Conservation (phyloP, 768 basidiomycete species). For the Lactarius tabidus region DNA sequence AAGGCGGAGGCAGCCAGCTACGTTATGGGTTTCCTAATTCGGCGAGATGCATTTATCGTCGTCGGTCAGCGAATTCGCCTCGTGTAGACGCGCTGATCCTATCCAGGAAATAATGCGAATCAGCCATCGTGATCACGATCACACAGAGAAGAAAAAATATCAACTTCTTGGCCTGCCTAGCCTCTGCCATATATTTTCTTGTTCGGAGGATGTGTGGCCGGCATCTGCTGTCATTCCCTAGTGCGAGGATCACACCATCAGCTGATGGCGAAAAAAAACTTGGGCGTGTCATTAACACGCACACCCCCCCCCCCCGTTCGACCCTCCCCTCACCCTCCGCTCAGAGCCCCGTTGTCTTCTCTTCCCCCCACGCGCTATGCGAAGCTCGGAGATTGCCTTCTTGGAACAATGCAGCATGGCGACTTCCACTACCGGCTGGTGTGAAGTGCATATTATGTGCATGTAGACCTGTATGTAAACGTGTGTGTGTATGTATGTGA, state of each 20-base stretch:
- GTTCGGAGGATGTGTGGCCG: conserved; percentile 2
- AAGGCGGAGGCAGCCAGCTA: neutral
- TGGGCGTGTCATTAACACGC: neutral
- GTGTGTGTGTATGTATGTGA: neutral
- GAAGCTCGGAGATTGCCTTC: neutral
- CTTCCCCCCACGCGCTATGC: neutral
- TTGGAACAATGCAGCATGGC: neutral
- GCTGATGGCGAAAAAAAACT: neutral
- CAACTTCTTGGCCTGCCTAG: neutral
- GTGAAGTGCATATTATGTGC: neutral
- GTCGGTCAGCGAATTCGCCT: conserved; percentile 12
- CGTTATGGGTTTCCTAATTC: conserved; percentile 2
- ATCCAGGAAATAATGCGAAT: conserved; percentile 19
- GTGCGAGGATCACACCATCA: neutral
- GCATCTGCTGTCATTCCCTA: neutral
- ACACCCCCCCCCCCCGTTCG: neutral
- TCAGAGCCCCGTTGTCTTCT: neutral
- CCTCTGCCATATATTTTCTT: neutral
- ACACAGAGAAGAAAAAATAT: neutral
- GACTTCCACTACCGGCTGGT: neutral
- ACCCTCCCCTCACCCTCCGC: neutral
- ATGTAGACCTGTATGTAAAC: neutral
- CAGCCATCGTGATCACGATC: conserved; percentile 14
- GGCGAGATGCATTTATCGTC: conserved; percentile 19
- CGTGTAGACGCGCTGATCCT: conserved; percentile 16